Percentiles rank a stretch among this genome's conserved stretches.
Evolutionary conservation across 768 basidiomycete genomes (phyloP).

Genomic region (Rhizopogon vesiculosus): DNA sequence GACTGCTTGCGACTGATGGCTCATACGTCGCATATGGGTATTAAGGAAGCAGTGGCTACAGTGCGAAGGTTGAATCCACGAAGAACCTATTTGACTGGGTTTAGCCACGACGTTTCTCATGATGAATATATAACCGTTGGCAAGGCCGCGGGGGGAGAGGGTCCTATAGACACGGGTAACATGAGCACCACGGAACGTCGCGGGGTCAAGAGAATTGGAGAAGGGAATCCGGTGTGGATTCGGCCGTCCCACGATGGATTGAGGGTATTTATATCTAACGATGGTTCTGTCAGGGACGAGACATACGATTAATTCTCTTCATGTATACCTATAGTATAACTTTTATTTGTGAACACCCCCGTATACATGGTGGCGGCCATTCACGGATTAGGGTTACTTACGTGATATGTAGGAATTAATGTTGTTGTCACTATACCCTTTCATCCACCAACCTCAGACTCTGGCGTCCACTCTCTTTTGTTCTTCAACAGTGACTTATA

Average conservation of each 20-base stretch:
- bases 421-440: background rate
- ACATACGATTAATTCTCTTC: slow-evolving; percentile 33
- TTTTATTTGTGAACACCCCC: no score
- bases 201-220: slow-evolving; percentile 43
- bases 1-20: slow-evolving; percentile 66
- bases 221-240: slow-evolving; percentile 51
- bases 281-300: slow-evolving; percentile 45
- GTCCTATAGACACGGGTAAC: slow-evolving; percentile 12
- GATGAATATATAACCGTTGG: slow-evolving; percentile 71
- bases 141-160: slow-evolving; percentile 40
- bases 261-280: slow-evolving; percentile 41
- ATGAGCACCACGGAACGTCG: slow-evolving; percentile 31
- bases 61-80: slow-evolving; percentile 53
- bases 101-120: slow-evolving; percentile 73
- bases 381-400: slow-evolving; percentile 1
- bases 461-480: background rate
- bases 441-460: background rate
- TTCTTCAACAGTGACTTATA: background rate
- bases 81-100: slow-evolving; percentile 70
- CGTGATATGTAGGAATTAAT: background rate
- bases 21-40: slow-evolving; percentile 78
- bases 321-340: no score
- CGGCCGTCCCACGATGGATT: slow-evolving; percentile 77
- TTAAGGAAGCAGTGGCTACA: slow-evolving; percentile 54
- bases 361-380: background rate